Conservation (phyloP, 2,329 filamentous ascomycete species). For the Microcyclospora tardicrescens region DNA sequence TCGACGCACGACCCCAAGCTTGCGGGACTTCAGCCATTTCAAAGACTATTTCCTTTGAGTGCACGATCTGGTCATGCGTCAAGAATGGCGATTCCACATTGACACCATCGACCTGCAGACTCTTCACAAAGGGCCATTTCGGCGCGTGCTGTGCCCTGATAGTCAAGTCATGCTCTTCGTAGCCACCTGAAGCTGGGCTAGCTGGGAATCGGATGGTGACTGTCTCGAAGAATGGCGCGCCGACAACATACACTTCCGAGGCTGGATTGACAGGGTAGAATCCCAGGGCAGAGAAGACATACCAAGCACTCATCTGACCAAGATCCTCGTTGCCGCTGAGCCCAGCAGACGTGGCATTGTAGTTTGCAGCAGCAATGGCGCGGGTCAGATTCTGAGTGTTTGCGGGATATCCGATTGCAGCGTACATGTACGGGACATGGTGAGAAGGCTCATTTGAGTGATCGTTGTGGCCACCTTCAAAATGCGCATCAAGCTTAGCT, state of each 20-base stretch:
- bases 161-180: conserved; percentile 19
- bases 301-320: conserved; percentile 40
- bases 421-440: conserved; percentile 36
- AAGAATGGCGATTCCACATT: conserved; percentile 24
- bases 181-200: conserved; percentile 20
- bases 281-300: conserved; percentile 34
- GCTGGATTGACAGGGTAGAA: conserved; percentile 38
- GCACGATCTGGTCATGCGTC: conserved; percentile 29
- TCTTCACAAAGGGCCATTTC: conserved; percentile 29
- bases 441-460: conserved; percentile 38
- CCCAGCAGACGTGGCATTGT: conserved; percentile 35
- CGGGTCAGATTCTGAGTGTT: conserved; percentile 28
- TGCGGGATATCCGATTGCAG: conserved; percentile 29
- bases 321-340: conserved; percentile 37
- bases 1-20: conserved; percentile 15
- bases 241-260: conserved; percentile 33
- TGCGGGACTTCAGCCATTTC: conserved; percentile 32
- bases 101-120: conserved; percentile 30
- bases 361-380: conserved; percentile 28
- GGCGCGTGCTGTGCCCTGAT: conserved; percentile 32
- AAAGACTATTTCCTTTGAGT: conserved; percentile 29
- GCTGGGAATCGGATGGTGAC: conserved; percentile 27
- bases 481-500: conserved; percentile 33
- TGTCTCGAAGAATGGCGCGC: conserved; percentile 35
- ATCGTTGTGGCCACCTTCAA: conserved; percentile 33